Evolutionary conservation across 495 filamentous ascomycete species (phyloP).

Genomic region (Antarctomyces pellizariae): DNA sequence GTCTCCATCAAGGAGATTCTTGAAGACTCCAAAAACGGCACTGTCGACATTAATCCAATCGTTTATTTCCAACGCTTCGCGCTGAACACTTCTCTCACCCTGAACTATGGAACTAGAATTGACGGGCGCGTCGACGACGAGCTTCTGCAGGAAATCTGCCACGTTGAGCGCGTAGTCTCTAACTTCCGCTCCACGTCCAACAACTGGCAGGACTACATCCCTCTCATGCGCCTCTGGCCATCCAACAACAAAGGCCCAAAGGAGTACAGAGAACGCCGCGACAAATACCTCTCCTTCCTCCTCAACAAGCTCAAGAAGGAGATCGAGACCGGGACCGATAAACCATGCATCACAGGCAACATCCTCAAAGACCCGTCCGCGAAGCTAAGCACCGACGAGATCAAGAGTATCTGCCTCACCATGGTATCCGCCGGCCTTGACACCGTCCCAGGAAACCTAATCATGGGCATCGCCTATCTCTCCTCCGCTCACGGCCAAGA

Average conservation of each 20-base stretch:
- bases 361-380: constrained; percentile 41
- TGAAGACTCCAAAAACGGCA: constrained; percentile 28
- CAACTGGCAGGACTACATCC: constrained; percentile 52
- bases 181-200: constrained; percentile 43
- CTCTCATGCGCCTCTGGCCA: constrained; percentile 32
- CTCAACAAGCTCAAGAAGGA: constrained; percentile 33
- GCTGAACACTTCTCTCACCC: constrained; percentile 37
- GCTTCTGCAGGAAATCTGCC: constrained; percentile 35
- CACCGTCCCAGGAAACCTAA: constrained; percentile 42
- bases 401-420: constrained; percentile 49
- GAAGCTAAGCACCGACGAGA: constrained; percentile 31
- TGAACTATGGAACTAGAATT: constrained; percentile 44
- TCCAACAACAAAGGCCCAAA: constrained; percentile 27
- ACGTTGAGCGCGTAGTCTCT: constrained; percentile 36
- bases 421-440: constrained; percentile 57
- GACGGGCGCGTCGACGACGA: constrained; percentile 29
- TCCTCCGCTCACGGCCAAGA: constrained; percentile 32
- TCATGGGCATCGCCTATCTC: constrained; percentile 53
- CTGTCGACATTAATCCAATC: constrained; percentile 36
- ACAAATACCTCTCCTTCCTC: constrained; percentile 33
- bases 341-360: constrained; percentile 47
- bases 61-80: constrained; percentile 44
- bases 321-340: constrained; percentile 36
- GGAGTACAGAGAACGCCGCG: constrained; percentile 27
- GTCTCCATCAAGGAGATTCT: constrained; percentile 41